These are phyloP conservation scores for Cornus controversa DNA, from an alignment of 148 eudicot genomes.

Conservation along the genomic window DNA sequence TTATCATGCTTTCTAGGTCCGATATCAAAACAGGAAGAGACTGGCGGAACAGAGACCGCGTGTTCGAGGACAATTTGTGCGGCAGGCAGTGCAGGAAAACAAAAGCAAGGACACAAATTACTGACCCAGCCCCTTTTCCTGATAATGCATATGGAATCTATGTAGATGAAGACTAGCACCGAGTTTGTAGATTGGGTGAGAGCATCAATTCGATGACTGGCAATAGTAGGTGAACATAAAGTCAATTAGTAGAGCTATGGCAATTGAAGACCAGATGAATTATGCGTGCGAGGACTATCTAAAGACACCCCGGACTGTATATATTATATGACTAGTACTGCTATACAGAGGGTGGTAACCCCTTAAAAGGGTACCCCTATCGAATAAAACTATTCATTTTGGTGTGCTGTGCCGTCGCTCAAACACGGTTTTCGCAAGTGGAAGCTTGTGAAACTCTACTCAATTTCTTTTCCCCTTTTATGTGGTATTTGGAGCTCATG, in stretches of 20 bases:
- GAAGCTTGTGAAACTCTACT: not conserved
- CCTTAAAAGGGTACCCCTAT: not conserved
- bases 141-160: conserved; percentile 13
- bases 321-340: conserved; percentile 1
- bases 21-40: conserved; percentile 77
- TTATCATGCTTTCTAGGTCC: conserved; percentile 40
- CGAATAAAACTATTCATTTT: conserved; percentile 12
- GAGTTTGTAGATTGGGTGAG: conserved; percentile 14
- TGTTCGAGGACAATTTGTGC: conserved; percentile 65
- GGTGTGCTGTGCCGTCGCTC: not conserved
- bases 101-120: conserved; percentile 42
- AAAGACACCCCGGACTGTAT: conserved; percentile 9
- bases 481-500: not conserved
- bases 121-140: conserved; percentile 31
- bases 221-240: not conserved
- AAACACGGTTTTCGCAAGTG: conserved; percentile 11
- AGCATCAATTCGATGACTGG: not conserved
- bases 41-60: conserved; percentile 84
- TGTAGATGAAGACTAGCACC: conserved; percentile 18
- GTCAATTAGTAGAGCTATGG: conserved; percentile 2
- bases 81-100: conserved; percentile 37
- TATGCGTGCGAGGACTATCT: not conserved
- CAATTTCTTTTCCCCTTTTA: not conserved
- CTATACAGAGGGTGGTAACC: not conserved
- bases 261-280: not conserved